These are phyloP conservation scores for Mortierella hygrophila DNA, from an alignment of 192 early-diverging fungal species.

Conservation along the genomic window DNA sequence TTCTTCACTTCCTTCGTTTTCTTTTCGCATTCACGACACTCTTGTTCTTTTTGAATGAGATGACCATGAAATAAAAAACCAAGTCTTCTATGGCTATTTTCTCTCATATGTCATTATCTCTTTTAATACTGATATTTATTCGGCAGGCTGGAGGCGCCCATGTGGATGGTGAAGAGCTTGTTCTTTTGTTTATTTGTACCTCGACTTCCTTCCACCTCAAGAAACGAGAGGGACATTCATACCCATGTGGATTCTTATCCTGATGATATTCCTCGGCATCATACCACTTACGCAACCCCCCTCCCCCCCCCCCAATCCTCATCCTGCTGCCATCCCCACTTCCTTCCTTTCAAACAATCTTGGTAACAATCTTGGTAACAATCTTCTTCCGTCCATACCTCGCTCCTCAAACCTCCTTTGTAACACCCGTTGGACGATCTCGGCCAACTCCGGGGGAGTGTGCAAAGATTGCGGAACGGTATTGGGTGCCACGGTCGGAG, in stretches of 20 bases:
- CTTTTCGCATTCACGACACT: neutral
- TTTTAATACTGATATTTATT: too few species aligned
- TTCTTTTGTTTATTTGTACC: too few species aligned
- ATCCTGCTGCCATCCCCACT: neutral
- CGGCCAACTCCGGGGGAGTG: conserved; percentile 79
- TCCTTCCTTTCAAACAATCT: conserved; percentile 72
- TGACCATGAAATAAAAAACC: neutral
- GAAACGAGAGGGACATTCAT: conserved; percentile 62
- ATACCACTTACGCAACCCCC: conserved; percentile 67
- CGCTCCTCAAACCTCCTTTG: conserved; percentile 68
- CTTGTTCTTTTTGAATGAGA: neutral
- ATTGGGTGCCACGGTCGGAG: conserved; percentile 83
- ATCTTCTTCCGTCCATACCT: conserved; percentile 66
- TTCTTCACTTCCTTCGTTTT: neutral
- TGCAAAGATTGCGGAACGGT: conserved; percentile 89
- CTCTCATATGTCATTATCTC: neutral
- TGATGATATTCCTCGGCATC: conserved; percentile 89
- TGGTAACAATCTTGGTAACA: conserved; percentile 79
- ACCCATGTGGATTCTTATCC: conserved; percentile 79
- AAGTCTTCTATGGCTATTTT: neutral
- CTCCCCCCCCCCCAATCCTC: too few species aligned
- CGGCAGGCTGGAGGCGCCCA: too few species aligned
- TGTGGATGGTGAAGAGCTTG: too few species aligned
- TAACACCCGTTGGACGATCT: conserved; percentile 78
- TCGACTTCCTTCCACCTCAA: conserved; percentile 26